Percentiles rank a stretch among this genome's conserved stretches.
These are phyloP conservation scores for Polymyxa betae DNA, from an alignment of 208 protist genomes.

Conservation along the genomic window DNA sequence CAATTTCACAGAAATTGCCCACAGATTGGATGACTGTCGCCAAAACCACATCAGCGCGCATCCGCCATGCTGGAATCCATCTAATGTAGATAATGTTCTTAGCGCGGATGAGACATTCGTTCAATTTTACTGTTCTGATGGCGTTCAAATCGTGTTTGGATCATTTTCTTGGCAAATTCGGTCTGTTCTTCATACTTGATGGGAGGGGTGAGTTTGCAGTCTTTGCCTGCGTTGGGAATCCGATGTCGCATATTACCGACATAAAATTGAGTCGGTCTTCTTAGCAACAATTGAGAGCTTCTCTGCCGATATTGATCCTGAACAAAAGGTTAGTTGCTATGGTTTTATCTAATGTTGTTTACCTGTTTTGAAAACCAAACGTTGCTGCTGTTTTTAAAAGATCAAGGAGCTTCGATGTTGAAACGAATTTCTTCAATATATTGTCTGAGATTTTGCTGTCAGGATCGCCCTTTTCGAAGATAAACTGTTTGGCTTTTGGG, in stretches of 20 bases:
- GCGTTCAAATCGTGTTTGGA: neutral
- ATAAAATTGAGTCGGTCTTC: neutral
- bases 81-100: too few species aligned
- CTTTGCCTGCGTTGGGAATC: neutral
- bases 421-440: neutral
- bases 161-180: neutral
- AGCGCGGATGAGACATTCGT: too few species aligned
- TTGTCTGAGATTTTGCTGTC: neutral
- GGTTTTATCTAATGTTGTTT: neutral
- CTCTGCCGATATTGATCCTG: neutral
- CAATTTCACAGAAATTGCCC: too few species aligned
- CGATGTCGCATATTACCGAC: neutral
- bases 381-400: too few species aligned
- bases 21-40: too few species aligned
- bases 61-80: too few species aligned
- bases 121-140: too few species aligned
- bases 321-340: neutral
- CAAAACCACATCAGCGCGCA: too few species aligned
- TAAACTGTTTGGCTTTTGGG: neutral
- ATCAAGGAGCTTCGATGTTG: too few species aligned
- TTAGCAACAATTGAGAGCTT: neutral
- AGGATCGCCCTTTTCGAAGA: neutral
- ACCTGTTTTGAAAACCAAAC: neutral
- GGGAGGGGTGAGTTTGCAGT: neutral
- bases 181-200: neutral